Conservation (phyloP, 2,329 filamentous ascomycete genomes). For the Didymella pomorum region DNA sequence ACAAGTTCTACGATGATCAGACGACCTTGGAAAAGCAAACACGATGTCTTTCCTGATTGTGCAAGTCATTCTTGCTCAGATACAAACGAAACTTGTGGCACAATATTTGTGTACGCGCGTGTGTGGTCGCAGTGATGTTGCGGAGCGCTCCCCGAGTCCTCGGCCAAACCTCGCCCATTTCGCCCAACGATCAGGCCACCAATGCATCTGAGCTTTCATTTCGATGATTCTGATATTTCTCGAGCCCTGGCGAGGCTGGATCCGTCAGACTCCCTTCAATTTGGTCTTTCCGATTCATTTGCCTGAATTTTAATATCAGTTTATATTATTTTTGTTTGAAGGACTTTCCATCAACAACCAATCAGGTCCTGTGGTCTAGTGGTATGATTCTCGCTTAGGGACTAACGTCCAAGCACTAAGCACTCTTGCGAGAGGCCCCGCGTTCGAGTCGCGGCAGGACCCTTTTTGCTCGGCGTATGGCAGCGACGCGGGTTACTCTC, state of each 20-base stretch:
- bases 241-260: neutral
- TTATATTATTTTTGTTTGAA: no score
- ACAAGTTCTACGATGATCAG: no score
- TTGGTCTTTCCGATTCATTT: no score
- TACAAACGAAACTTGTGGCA: neutral
- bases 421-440: conserved; percentile 39
- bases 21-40: neutral
- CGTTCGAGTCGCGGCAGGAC: conserved; percentile 42
- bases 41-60: no score
- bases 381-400: conserved; percentile 74
- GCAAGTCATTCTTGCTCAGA: neutral
- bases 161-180: neutral
- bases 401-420: conserved; percentile 18
- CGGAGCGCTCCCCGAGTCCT: neutral
- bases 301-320: no score
- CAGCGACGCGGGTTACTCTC: no score
- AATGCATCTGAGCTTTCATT: neutral
- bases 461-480: conserved; percentile 8
- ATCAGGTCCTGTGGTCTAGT: conserved; percentile 55
- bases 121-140: neutral
- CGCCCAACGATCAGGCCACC: neutral
- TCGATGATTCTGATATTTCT: neutral
- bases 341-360: neutral
- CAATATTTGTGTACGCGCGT: neutral
- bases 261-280: no score